Evolutionary conservation across 1,139 yeast species (phyloP).

Genomic region (Wickerhamomyces sp.): DNA sequence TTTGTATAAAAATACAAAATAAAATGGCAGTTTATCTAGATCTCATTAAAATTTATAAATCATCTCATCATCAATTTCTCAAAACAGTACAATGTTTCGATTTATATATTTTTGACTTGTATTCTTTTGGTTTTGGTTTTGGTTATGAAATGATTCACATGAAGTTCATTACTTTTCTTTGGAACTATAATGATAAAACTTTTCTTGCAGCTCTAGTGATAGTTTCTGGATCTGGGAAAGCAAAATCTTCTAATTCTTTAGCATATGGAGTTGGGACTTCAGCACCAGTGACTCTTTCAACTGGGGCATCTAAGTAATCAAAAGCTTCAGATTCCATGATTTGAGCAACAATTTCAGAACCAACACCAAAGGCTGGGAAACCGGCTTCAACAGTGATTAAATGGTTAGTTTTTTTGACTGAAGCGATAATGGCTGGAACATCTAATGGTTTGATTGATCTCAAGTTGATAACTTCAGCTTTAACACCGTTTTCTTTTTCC

Average conservation of each 20-base stretch:
- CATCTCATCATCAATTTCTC: too few species aligned
- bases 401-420: constrained; percentile 96
- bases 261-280: constrained; percentile 99
- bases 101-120: not conserved
- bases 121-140: not conserved
- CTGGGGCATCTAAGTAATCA: constrained; percentile 98
- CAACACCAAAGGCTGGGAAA: constrained; percentile 98
- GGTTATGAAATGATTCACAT: too few species aligned
- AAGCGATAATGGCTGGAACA: constrained; percentile 74
- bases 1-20: too few species aligned
- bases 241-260: constrained; percentile 92
- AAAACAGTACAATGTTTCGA: too few species aligned
- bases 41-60: too few species aligned
- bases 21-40: too few species aligned
- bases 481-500: constrained; percentile 78
- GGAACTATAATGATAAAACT: constrained; percentile 65
- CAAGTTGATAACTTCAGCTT: constrained; percentile 91
- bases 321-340: constrained; percentile 98
- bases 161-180: not conserved
- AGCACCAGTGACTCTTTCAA: constrained; percentile 98
- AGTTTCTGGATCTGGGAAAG: constrained; percentile 95
- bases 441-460: constrained; percentile 98
- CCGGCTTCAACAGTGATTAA: constrained; percentile 95
- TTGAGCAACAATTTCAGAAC: constrained; percentile 97
- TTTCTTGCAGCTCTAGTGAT: constrained; percentile 88